Percentiles rank a stretch among this genome's conserved stretches.
phyloP scores from a whole-genome alignment of 192 early-diverging fungal genomes.

The Backusella circina region DNA sequence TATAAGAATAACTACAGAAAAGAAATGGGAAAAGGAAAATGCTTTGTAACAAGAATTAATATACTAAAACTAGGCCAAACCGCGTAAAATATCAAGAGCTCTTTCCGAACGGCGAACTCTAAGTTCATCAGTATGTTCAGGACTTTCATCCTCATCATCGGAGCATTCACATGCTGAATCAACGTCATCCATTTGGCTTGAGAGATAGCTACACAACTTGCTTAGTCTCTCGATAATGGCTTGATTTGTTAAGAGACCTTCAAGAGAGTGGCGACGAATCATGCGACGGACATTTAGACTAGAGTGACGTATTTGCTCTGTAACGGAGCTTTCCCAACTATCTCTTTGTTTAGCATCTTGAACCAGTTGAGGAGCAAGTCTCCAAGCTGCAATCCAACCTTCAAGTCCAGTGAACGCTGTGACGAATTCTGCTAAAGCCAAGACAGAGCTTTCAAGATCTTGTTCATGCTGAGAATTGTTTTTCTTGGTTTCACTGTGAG shows the following conservation, averaged over 20 bases:
- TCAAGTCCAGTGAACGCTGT: conserved; percentile 20
- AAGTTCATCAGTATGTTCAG: not conserved
- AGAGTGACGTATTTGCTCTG: not conserved
- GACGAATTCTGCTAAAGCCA: conserved; percentile 29
- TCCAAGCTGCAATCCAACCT: conserved; percentile 29
- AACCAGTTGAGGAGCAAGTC: not conserved
- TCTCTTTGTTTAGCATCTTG: not conserved
- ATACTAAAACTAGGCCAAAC: not conserved
- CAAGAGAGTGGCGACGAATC: conserved; percentile 19
- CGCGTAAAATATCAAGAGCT: conserved; percentile 6
- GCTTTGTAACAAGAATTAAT: not conserved
- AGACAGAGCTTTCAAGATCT: conserved; percentile 13
- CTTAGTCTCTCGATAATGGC: conserved; percentile 18
- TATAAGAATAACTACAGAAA: not conserved
- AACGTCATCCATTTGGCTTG: not conserved
- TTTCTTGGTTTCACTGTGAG: not conserved
- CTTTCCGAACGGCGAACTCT: not conserved
- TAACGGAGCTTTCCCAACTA: not conserved
- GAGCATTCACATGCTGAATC: conserved; percentile 12
- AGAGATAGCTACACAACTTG: conserved; percentile 14
- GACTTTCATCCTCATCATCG: conserved; percentile 3
- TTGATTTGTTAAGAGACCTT: conserved; percentile 11
- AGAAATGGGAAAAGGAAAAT: not conserved
- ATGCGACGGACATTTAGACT: conserved; percentile 22
- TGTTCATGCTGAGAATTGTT: not conserved